Base-by-base conservation (phyloP, 2,329 filamentous ascomycete genomes). In the Xylariomycetidae sp. region DNA sequence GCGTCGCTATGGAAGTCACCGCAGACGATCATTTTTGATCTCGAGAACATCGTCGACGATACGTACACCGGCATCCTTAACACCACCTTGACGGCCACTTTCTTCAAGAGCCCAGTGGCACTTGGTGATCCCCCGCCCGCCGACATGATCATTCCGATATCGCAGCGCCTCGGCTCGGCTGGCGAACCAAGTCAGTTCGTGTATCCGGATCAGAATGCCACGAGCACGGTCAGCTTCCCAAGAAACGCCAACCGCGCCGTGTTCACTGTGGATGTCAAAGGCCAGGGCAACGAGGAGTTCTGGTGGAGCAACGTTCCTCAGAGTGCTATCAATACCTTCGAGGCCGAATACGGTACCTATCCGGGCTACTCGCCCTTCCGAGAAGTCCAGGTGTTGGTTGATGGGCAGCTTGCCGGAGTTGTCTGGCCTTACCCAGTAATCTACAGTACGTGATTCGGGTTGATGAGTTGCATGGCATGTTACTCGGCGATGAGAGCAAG, bases 351-450 rank as follows among this genome's bases (percentile, higher is more conserved):
- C 4, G 76, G 74, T 10, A 59, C 61, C 2, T 64, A 87, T 0
- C 74, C 76, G 16, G 85, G 83, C 0, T 76, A 76, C 47, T 81
- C 81, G 5, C 77, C 84, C 1, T 90, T 85, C 54, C 76, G 86
- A 15, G 86, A 93, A 60, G 70, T 92, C 1, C 84, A 89, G 47
- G 63, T 92, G 1, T 64, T 74, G 26, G 84, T 93, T 32, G 85
- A 93, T 50, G 82, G 74, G 1, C 60, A 70, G 13, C 58, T 90
- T 15, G 83, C 82, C 2, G 86, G 85, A 2, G 76, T 88, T 2
- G 73, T 77, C 19, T 92, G 83, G 84, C 87, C 86, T 1, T 90
- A 85, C 48, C 85, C 85, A 0, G 71, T 87, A 13, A 80, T 93
- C 30, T 46, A 46, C 29, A 46, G n/a, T n/a, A n/a, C n/a, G n/a